Conservation (phyloP, 2,329 filamentous ascomycete species). For the Hypoxylon sp. region DNA sequence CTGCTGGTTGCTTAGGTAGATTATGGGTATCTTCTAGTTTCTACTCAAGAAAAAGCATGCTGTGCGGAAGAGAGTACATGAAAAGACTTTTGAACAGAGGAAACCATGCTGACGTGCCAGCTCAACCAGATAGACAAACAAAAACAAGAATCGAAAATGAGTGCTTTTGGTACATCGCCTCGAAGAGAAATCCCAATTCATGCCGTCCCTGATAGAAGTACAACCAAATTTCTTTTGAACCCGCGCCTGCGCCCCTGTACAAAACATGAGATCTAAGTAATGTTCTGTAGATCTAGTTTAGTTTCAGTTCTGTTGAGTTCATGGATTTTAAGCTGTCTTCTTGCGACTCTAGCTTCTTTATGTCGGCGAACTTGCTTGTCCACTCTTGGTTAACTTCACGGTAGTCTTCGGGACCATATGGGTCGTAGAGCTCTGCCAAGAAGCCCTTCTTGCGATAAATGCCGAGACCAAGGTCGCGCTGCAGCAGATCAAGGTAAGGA, state of each 20-base stretch:
- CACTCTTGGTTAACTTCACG: constrained; percentile 68
- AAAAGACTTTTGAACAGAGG: constrained; percentile 23
- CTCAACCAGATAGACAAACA: constrained; percentile 22
- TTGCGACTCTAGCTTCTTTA: constrained; percentile 40
- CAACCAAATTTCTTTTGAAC: constrained; percentile 20
- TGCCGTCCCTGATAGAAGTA: constrained; percentile 38
- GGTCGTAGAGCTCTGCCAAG: constrained; percentile 66
- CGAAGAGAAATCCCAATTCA: constrained; percentile 36
- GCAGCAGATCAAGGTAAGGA: constrained; percentile 78
- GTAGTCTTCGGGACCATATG: constrained; percentile 74
- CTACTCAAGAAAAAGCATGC: constrained; percentile 35
- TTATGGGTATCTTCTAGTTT: constrained; percentile 43
- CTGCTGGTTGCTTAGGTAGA: not conserved
- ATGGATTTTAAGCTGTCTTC: constrained; percentile 36
- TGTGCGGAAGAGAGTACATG: constrained; percentile 25
- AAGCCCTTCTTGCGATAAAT: constrained; percentile 68
- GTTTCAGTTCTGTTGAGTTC: constrained; percentile 18
- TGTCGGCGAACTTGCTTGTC: constrained; percentile 48
- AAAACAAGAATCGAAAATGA: constrained; percentile 22
- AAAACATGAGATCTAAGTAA: constrained; percentile 27
- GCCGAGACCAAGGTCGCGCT: constrained; percentile 75
- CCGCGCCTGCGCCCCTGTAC: constrained; percentile 15
- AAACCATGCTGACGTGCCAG: constrained; percentile 32
- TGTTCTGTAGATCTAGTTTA: constrained; percentile 19
- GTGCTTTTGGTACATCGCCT: constrained; percentile 36